phyloP scores from a whole-genome alignment of 192 early-diverging fungal species.

The Mortierella alpina region DNA sequence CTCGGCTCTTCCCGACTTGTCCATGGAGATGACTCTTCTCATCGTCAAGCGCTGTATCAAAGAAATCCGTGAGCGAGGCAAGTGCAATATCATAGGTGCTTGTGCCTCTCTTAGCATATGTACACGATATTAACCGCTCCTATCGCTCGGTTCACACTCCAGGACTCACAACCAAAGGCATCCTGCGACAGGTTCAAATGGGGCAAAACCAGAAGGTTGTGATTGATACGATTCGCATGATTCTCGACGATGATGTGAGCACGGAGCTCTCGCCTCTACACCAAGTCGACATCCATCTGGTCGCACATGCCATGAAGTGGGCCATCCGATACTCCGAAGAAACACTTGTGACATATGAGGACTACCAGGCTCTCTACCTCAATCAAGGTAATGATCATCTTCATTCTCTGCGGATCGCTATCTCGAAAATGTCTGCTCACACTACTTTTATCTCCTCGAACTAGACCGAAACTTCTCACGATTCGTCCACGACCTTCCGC shows the following conservation, averaged over 20 bases:
- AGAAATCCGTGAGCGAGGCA: constrained; percentile 52
- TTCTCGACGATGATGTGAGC: constrained; percentile 45
- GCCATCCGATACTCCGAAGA: constrained; percentile 47
- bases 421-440: no score
- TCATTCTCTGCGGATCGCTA: background rate
- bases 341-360: constrained; percentile 47
- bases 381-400: constrained; percentile 27
- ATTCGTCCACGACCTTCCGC: constrained; percentile 28
- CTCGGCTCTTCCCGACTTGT: constrained; percentile 22
- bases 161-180: constrained; percentile 52
- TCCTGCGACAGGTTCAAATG: constrained; percentile 47
- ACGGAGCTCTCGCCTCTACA: constrained; percentile 46
- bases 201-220: constrained; percentile 23
- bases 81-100: background rate
- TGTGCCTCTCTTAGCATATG: background rate
- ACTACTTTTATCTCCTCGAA: background rate
- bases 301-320: constrained; percentile 53
- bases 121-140: background rate
- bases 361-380: constrained; percentile 36
- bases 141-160: background rate
- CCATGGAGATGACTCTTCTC: constrained; percentile 44
- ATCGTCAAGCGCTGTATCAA: constrained; percentile 48
- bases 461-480: constrained; percentile 38
- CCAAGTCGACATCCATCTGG: constrained; percentile 42
- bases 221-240: constrained; percentile 41